Percentiles rank a stretch among this genome's conserved stretches.
Conservation (phyloP, 257 asterid genomes). For the Solanum chmielewskii region DNA sequence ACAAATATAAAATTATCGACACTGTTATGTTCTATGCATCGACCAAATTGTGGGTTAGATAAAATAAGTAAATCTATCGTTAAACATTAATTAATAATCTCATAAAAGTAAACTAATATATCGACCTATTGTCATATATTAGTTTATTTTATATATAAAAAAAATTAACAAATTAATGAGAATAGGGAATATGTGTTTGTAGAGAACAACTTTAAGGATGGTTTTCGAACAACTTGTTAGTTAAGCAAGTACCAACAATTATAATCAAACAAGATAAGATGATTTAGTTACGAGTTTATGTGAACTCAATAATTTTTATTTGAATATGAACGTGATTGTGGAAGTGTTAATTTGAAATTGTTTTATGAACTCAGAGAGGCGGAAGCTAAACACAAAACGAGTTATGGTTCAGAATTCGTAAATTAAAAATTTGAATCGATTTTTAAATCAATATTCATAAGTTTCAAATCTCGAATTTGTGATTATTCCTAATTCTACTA, state of each 20-base stretch:
- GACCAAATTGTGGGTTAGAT: background rate
- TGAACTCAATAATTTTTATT: background rate
- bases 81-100: background rate
- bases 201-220: slow-evolving; percentile 13
- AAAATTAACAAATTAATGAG: background rate
- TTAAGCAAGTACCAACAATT: slow-evolving; percentile 24
- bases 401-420: background rate
- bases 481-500: background rate
- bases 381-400: background rate
- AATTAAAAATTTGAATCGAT: fast-evolving
- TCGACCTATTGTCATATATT: background rate
- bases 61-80: background rate
- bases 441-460: background rate
- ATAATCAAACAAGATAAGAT: background rate
- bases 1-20: background rate
- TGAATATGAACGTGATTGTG: background rate
- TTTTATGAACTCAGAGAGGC: background rate
- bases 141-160: background rate
- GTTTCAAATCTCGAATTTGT: background rate
- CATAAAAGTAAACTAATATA: no score
- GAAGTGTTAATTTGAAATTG: background rate
- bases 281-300: background rate
- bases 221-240: slow-evolving; percentile 38
- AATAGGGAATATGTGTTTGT: background rate
- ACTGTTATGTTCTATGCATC: background rate